Evolutionary conservation across 768 basidiomycete genomes (phyloP).

Genomic region (Daedaleopsis sinensis): DNA sequence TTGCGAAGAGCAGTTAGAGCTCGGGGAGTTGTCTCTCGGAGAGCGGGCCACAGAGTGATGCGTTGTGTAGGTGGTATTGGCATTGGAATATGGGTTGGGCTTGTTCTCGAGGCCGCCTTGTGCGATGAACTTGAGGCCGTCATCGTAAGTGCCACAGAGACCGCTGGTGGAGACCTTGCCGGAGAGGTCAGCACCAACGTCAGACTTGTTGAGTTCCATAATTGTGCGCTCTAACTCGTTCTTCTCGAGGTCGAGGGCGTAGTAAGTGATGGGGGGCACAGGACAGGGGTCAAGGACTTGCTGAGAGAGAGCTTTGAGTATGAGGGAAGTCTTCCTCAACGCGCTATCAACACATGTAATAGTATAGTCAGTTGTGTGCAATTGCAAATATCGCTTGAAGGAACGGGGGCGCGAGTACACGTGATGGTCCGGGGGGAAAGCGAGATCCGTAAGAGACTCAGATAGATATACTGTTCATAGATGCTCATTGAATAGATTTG

Average conservation of each 20-base stretch:
- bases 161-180: conserved; percentile 84
- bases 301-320: conserved; percentile 71
- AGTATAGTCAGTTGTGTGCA: background rate
- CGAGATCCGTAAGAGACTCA: conserved; percentile 15
- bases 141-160: conserved; percentile 90
- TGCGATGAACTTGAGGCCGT: conserved; percentile 79
- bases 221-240: conserved; percentile 85
- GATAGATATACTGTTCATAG: conserved; percentile 9
- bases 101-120: conserved; percentile 56
- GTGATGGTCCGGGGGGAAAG: background rate
- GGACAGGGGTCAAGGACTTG: conserved; percentile 42
- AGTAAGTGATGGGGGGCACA: conserved; percentile 70
- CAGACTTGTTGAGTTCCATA: conserved; percentile 60
- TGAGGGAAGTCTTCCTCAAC: conserved; percentile 85
- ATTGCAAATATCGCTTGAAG: conserved; percentile 1
- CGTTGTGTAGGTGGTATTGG: conserved; percentile 14
- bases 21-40: conserved; percentile 41
- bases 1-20: conserved; percentile 34
- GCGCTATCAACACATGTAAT: conserved; percentile 62
- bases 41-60: conserved; percentile 19
- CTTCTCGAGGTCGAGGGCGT: conserved; percentile 91
- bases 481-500: background rate
- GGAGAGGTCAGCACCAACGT: conserved; percentile 58
- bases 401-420: background rate
- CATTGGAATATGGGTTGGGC: conserved; percentile 16